Conservation (phyloP, 75 land plant species). For the Cunninghamia lanceolata region DNA sequence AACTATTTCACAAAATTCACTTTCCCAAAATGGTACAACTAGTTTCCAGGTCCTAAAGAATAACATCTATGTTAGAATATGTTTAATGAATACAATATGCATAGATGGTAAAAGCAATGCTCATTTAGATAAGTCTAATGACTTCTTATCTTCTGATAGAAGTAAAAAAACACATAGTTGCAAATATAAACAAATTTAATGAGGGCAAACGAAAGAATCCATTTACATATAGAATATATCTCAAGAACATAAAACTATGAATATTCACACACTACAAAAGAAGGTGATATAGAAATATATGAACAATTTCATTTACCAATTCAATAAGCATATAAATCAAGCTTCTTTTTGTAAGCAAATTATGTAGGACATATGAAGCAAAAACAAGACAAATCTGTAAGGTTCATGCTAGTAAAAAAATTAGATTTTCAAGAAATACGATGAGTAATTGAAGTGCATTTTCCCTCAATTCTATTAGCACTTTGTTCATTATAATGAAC, state of each 20-base stretch:
- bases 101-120: neutral
- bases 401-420: neutral
- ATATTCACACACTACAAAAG: neutral
- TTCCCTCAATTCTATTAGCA: constrained; percentile 31
- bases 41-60: too few species aligned
- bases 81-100: neutral
- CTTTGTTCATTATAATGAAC: constrained; percentile 26
- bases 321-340: neutral
- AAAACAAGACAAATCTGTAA: neutral
- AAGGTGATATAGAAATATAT: neutral
- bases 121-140: neutral
- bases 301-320: neutral
- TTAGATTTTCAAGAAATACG: too few species aligned
- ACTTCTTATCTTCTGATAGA: neutral
- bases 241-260: neutral
- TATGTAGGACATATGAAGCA: neutral
- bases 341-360: neutral
- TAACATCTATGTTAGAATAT: neutral
- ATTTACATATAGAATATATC: neutral
- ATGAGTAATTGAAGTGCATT: neutral
- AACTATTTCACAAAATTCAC: too few species aligned
- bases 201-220: neutral
- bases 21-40: too few species aligned
- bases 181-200: neutral
- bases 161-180: neutral